Percentiles rank a stretch among this genome's conserved stretches.
Evolutionary conservation across 768 basidiomycete genomes (phyloP).

Genomic region (Multifurca ochricompacta): DNA sequence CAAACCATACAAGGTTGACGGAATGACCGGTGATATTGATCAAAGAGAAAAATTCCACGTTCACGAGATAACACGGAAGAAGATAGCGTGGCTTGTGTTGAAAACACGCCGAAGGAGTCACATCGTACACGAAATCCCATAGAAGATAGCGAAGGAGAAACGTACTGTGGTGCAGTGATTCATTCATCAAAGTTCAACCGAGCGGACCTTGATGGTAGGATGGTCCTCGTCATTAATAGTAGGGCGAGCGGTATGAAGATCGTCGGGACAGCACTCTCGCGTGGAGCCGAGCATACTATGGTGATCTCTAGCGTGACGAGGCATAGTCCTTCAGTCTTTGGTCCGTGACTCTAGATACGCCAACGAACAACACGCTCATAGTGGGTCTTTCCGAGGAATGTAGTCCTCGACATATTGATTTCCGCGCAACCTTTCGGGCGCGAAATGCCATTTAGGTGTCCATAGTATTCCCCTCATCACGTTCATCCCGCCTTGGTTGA

Average conservation of each 20-base stretch:
- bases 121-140: constrained; percentile 16
- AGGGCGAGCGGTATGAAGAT: constrained; percentile 50
- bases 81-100: background rate
- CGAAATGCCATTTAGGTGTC: constrained; percentile 42
- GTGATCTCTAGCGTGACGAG: constrained; percentile 38
- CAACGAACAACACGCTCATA: constrained; percentile 12
- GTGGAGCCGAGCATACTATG: constrained; percentile 29
- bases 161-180: constrained; percentile 32
- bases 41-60: background rate
- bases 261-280: constrained; percentile 31
- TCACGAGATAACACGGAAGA: too few species aligned
- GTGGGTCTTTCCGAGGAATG: constrained; percentile 44
- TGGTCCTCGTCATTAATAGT: constrained; percentile 40
- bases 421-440: constrained; percentile 46
- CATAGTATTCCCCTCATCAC: background rate
- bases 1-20: constrained; percentile 22
- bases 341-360: constrained; percentile 33
- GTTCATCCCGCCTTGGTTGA: background rate
- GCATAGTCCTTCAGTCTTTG: constrained; percentile 29
- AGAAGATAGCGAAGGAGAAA: constrained; percentile 23
- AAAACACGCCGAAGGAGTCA: background rate
- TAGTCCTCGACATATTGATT: constrained; percentile 40
- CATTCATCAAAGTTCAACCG: constrained; percentile 45
- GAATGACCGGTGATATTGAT: background rate
- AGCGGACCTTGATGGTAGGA: constrained; percentile 33